Base-by-base conservation (phyloP, 345 rosid species). In the Camelina laxa region DNA sequence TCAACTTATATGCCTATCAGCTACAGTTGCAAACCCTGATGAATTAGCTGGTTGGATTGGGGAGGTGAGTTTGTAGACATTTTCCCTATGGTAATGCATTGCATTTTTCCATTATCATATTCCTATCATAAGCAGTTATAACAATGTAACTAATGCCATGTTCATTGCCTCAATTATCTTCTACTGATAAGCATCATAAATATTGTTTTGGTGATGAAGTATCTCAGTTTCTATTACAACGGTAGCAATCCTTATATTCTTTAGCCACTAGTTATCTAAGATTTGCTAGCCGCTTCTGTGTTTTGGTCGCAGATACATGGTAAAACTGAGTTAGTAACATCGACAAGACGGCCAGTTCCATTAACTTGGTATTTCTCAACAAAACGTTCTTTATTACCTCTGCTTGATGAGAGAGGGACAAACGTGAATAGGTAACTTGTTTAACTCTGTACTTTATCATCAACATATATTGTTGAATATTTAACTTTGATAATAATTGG, bases 31-130 rank as follows among this genome's bases (percentile, higher is more conserved):
- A 70, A 94, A 94, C 72, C 87, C 98, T 12, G 93, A 94, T 72
- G 98, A 94, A 83, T 82, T 94, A 66, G 90, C 91, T 82, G 98
- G 98, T 42, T 94, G 97, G 98, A 94, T 94, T 75, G 80, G 84
- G 48, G 91, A 94, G 97, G 98, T 94, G 84, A 72, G 73, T 42
- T 42, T 69, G 30, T 41, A 2, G 62, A 65, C 33, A 16, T 33
- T 49, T 41, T 42, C 20, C 39, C 7, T 67, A 14, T 1, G 19
- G 22, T 54, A 50, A 19, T 36, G 45, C 45, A 41, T 41, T 41
- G 15, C 44, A 49, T 45, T n/a, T 42, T 50, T 51, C 42, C 24
- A 0, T 27, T 38, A 42, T 21, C 9, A 39, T 49, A 55, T 49
- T 38, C 51, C 7, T 72, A 61, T 3, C 49, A 22, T 49, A 20